Base-by-base conservation (phyloP, 176 grass and related monocot genomes). In the Oryza longistaminata region DNA sequence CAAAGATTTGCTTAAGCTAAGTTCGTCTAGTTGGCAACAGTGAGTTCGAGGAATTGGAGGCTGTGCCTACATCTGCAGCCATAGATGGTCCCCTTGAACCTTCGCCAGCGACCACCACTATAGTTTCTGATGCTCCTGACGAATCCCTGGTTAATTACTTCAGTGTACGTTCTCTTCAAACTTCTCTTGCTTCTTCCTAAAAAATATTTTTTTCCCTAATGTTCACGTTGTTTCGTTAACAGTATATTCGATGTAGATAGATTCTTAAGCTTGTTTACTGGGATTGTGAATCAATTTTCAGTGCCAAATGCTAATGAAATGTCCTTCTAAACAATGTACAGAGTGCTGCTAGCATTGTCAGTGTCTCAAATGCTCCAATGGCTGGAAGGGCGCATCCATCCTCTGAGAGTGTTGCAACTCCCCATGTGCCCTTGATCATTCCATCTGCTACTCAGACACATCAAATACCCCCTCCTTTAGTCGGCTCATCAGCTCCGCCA, bases 1-100 rank as follows among this genome's bases (percentile, higher is more conserved):
- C 82, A 68, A 13, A 8, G 11, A 73, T 78, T 58, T 50, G 44
- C 39, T 16, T 69, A 39, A 64, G 5, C 24, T 64, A 39, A 33
- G 33, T 58, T 84, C 39, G 85, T 83, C 8, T 72, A 12, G 58
- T 84, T 9, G 66, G 61, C 50, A n/a, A 74, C 81, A 97, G 91
- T 82, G 92, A 93, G 86, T 95, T 93, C 64, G 90, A 93, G 71
- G 95, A 95, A 75, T 74, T 97, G 74, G 95, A 97, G 92, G 87
- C 90, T 21, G 92, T 93, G 81, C 92, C 87, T 3, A 94, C 87
- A 79, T 74, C 92, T 68, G 85, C 92, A 68, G 87, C 88, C 64
- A 91, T 94, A 65, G 95, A 95, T 88, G 92, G 87, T 29, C 92
- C 90, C 16, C 87, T 97, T 62, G 95, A 95, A 81, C 90, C 91